Conservation (phyloP, 768 basidiomycete species). For the Lactarius hengduanensis region DNA sequence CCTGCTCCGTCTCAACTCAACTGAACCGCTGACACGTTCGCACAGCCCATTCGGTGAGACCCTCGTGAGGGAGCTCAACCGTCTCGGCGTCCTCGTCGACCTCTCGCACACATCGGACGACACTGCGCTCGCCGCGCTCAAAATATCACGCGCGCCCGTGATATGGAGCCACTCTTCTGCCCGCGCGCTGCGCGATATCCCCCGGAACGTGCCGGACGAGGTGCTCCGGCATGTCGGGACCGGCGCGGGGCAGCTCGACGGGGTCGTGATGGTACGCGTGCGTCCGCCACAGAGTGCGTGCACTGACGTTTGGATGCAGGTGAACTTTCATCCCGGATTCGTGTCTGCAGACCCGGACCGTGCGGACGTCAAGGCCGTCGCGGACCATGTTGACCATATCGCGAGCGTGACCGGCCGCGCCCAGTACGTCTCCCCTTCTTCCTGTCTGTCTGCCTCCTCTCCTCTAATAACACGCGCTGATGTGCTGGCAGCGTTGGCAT, state of each 20-base stretch:
- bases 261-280: constrained; percentile 73
- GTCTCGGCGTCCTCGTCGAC: constrained; percentile 89
- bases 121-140: constrained; percentile 78
- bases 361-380: constrained; percentile 67
- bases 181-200: constrained; percentile 72
- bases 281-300: constrained; percentile 7
- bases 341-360: constrained; percentile 56
- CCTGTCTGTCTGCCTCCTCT: not conserved
- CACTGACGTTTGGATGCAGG: constrained; percentile 39
- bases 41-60: constrained; percentile 62
- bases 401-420: constrained; percentile 65
- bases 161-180: constrained; percentile 95
- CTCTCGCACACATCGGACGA: constrained; percentile 89
- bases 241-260: constrained; percentile 67
- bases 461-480: not conserved
- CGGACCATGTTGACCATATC: constrained; percentile 87
- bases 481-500: constrained; percentile 68
- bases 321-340: constrained; percentile 77
- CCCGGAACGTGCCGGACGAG: constrained; percentile 80
- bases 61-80: constrained; percentile 89
- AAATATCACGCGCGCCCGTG: constrained; percentile 63
- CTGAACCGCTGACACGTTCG: constrained; percentile 3
- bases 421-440: constrained; percentile 49
- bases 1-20: not conserved
- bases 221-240: constrained; percentile 69